A percentile compares a stretch with the other conserved stretches of the same genome.
Evolutionary conservation across 1,139 yeast species (phyloP).

Genomic region (Taphrina pruni): DNA sequence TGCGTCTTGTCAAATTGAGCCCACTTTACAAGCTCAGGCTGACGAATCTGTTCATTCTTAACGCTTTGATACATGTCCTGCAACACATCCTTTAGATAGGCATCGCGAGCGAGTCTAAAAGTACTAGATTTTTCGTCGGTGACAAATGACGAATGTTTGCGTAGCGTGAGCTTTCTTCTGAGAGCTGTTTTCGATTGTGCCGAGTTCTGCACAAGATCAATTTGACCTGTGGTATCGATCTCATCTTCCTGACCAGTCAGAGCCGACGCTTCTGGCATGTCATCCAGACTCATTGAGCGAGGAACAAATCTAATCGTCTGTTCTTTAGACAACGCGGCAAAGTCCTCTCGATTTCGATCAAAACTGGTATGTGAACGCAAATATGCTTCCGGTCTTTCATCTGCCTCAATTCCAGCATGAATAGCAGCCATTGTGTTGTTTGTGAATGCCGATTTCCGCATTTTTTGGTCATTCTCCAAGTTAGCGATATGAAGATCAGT

Average conservation of each 20-base stretch:
- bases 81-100: conserved; percentile 18
- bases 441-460: conserved; percentile 51
- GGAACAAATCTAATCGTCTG: conserved; percentile 21
- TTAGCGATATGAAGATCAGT: conserved; percentile 53
- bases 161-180: conserved; percentile 8
- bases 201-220: neutral
- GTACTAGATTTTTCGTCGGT: neutral
- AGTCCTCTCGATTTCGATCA: neutral
- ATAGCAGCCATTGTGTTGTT: conserved; percentile 46
- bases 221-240: neutral
- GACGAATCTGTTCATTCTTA: conserved; percentile 41
- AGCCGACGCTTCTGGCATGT: neutral
- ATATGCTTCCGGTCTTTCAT: neutral
- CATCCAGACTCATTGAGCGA: conserved; percentile 2
- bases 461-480: conserved; percentile 50
- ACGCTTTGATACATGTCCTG: conserved; percentile 42
- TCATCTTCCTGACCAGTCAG: neutral
- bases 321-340: neutral
- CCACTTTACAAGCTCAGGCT: conserved; percentile 14
- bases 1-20: neutral
- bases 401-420: conserved; percentile 5
- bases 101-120: conserved; percentile 7
- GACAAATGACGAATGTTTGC: conserved; percentile 7
- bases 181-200: neutral
- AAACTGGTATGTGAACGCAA: neutral